Conservation (phyloP, 345 rosid species). For the Eucalyptus cloeziana region DNA sequence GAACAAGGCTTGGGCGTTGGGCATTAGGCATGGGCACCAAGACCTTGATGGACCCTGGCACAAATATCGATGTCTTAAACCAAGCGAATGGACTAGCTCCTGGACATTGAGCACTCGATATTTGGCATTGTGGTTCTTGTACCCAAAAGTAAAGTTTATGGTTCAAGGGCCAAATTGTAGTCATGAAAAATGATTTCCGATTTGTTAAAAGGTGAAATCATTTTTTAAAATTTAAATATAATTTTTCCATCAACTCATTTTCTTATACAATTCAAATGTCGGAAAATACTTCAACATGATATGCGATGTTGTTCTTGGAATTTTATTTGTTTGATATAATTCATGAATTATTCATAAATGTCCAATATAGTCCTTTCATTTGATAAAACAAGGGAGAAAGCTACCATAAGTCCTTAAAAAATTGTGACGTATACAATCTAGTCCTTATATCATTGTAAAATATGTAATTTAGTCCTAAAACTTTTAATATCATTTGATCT, state of each 20-base stretch:
- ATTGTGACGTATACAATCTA: background rate
- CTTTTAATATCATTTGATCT: background rate
- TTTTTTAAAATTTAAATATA: too few relatives aligned
- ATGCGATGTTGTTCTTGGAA: background rate
- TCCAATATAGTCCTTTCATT: background rate
- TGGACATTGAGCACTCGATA: background rate
- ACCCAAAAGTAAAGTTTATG: background rate
- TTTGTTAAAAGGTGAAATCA: background rate
- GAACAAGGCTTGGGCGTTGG: background rate
- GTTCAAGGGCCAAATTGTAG: background rate
- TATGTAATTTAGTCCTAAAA: background rate
- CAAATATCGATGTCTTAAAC: background rate
- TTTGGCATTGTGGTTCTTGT: background rate
- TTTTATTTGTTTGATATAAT: background rate
- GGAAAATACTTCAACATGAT: background rate
- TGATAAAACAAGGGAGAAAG: background rate
- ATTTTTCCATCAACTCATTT: background rate
- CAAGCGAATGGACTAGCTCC: accelerated
- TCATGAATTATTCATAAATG: background rate
- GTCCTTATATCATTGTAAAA: background rate
- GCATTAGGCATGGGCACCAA: accelerated
- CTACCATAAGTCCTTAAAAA: background rate
- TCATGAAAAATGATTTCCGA: too few relatives aligned
- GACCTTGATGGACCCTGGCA: accelerated
- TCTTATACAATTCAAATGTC: background rate